Conservation (phyloP, 2,329 filamentous ascomycete species). For the Ascochyta clinopodiicola region DNA sequence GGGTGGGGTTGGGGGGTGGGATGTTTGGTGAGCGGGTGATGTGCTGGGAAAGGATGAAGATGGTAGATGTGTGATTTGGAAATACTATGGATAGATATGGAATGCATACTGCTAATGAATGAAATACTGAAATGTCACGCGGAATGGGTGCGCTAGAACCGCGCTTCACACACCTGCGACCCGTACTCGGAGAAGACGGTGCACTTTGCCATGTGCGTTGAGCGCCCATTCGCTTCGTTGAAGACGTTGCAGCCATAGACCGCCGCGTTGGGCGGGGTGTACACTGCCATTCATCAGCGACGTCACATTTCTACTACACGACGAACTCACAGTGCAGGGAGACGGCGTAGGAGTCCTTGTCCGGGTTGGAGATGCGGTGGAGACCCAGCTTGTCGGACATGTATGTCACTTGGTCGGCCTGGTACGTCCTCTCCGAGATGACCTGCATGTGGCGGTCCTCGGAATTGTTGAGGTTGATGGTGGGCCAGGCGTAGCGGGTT, state of each 20-base stretch:
- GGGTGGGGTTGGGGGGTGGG: constrained; percentile 2
- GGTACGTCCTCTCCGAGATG: constrained; percentile 71
- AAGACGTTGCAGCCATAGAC: constrained; percentile 83
- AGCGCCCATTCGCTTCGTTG: constrained; percentile 71
- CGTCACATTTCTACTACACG: neutral
- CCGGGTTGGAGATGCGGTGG: constrained; percentile 80
- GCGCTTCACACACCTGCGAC: constrained; percentile 6
- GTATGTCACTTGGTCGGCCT: constrained; percentile 79
- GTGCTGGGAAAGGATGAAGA: no score
- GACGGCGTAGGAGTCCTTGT: constrained; percentile 75
- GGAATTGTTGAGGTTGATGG: constrained; percentile 53
- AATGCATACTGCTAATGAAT: no score
- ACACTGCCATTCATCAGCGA: constrained; percentile 58
- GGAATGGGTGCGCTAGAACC: neutral
- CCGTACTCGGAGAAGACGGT: constrained; percentile 46
- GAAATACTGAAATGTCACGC: no score
- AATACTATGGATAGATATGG: no score
- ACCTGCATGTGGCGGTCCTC: constrained; percentile 63
- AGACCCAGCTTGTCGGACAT: constrained; percentile 90
- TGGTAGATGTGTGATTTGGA: no score
- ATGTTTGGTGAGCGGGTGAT: neutral
- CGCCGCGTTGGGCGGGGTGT: constrained; percentile 88
- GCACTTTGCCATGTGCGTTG: constrained; percentile 37
- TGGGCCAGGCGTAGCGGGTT: constrained; percentile 79
- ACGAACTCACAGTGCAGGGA: constrained; percentile 72